Evolutionary conservation across 345 rosid genomes (phyloP), one percentile per base, ranked within the genome.

Genomic region (thale cress (Arabidopsis thaliana)): DNA sequence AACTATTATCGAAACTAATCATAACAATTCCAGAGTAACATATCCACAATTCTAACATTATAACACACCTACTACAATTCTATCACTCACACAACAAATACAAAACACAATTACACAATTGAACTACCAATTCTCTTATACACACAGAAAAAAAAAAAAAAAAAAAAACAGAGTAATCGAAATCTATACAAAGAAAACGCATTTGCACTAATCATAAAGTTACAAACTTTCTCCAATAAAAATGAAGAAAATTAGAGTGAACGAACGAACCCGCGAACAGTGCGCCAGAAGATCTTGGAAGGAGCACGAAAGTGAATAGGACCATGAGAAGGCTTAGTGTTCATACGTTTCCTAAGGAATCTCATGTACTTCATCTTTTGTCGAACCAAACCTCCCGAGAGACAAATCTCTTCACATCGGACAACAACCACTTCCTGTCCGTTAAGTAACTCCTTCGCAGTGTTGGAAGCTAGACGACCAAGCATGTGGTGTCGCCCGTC

Each of bases 251-350:
- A 36, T 36, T 25, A 3, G 11, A 42, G 40, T 20, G 20, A 9
- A 46, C 76, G 3, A 40, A 86, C 93, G 3, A 40, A 86, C 93
- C 93, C 89, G 0, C 91, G 90, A 59, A 90, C 77, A 5, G 90
- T 90, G 36, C 93, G 88, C 93, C 90, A 88, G 52, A 90, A 73
- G 85, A 88, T 90, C 84, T 90, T 90, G 6, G 93, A 76, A 52
- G 96, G 93, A 49, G 89, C 88, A 37, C 93, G 86, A 81, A 90
- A 87, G 74, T 88, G 96, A 78, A 90, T 88, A 70, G 93, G 90
- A 24, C 96, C 96, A n/a, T 88, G 91, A 51, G 96, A 90, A 9
- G 96, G 96, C 75, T 90, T 88, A 25, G 96, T 90, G 85, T 88
- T 90, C 96, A 90, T 90, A 34, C 90, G 87, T 84, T 90, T 87